Evolutionary conservation across 805 yeast genomes (phyloP).

Genomic region (Lipomyces mesembrius): DNA sequence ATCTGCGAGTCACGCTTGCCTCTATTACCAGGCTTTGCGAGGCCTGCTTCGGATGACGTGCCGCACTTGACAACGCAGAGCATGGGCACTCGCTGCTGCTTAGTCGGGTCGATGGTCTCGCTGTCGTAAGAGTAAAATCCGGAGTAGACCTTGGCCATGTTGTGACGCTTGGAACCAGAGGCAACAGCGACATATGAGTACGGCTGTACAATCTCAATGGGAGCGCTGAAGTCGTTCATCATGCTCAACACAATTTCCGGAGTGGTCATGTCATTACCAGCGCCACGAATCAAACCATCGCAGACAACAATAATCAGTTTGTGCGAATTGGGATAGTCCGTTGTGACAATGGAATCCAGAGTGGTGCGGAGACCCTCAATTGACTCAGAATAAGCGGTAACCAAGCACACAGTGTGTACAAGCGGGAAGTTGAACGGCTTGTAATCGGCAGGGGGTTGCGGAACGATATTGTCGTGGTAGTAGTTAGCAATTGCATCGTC

Average conservation of each 20-base stretch:
- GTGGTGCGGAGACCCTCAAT: constrained; percentile 84
- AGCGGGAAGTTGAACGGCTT: constrained; percentile 87
- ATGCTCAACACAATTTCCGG: constrained; percentile 86
- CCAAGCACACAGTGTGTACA: constrained; percentile 71
- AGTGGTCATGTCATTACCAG: constrained; percentile 84
- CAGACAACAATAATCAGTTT: constrained; percentile 83
- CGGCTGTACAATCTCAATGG: constrained; percentile 76
- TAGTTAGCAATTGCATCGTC: constrained; percentile 16
- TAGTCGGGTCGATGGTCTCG: constrained; percentile 70
- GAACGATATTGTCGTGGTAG: constrained; percentile 72
- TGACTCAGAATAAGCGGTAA: constrained; percentile 95
- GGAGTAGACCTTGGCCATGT: constrained; percentile 95
- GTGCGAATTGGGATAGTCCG: constrained; percentile 94
- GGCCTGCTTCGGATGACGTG: constrained; percentile 75
- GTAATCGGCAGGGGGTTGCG: constrained; percentile 88
- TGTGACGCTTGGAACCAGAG: constrained; percentile 90
- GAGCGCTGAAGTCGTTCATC: constrained; percentile 79
- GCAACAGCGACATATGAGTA: constrained; percentile 95
- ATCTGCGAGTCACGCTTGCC: constrained; percentile 97
- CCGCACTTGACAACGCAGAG: constrained; percentile 83
- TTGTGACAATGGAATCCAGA: constrained; percentile 89
- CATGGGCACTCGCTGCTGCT: constrained; percentile 82
- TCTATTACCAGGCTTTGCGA: constrained; percentile 84
- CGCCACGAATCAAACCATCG: constrained; percentile 93
- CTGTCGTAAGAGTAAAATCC: constrained; percentile 91